phyloP scores from a whole-genome alignment of 441 rosid species.

The Raphanus hybrid region DNA sequence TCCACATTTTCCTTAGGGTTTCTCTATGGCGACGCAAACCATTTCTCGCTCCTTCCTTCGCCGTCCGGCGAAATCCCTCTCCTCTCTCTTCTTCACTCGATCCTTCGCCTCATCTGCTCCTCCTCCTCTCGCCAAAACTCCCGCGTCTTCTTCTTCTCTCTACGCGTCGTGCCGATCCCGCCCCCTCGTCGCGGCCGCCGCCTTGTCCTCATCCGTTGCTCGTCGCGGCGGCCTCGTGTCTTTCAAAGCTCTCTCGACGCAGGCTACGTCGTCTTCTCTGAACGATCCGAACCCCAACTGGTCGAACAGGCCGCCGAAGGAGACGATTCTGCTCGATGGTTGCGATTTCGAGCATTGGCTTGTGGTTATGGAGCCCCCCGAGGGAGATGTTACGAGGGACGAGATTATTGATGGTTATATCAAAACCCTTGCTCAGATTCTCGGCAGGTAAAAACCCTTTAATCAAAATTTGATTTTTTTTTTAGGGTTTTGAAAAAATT shows the following conservation, averaged over 20 bases:
- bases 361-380: conserved; percentile 74
- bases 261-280: conserved; percentile 63
- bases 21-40: conserved; percentile 50
- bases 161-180: conserved; percentile 41
- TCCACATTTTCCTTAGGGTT: conserved; percentile 31
- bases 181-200: conserved; percentile 38
- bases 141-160: conserved; percentile 30
- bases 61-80: conserved; percentile 42
- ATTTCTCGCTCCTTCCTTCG: conserved; percentile 43
- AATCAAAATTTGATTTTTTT: too few species aligned
- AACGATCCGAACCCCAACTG: conserved; percentile 74
- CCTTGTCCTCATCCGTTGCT: conserved; percentile 23
- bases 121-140: conserved; percentile 25
- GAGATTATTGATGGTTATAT: conserved; percentile 76
- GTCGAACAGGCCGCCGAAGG: conserved; percentile 86
- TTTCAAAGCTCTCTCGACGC: conserved; percentile 50
- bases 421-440: conserved; percentile 65
- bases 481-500: too few species aligned
- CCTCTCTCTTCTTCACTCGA: conserved; percentile 46
- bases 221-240: conserved; percentile 24
- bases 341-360: conserved; percentile 96
- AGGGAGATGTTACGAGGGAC: conserved; percentile 70
- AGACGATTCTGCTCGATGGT: conserved; percentile 84
- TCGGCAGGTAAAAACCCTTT: conserved; percentile 59
- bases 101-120: conserved; percentile 40